A percentile compares a stretch with the other conserved stretches of the same genome.
Conservation (phyloP, 768 basidiomycete genomes). For the Pulveroboletus ravenelii region DNA sequence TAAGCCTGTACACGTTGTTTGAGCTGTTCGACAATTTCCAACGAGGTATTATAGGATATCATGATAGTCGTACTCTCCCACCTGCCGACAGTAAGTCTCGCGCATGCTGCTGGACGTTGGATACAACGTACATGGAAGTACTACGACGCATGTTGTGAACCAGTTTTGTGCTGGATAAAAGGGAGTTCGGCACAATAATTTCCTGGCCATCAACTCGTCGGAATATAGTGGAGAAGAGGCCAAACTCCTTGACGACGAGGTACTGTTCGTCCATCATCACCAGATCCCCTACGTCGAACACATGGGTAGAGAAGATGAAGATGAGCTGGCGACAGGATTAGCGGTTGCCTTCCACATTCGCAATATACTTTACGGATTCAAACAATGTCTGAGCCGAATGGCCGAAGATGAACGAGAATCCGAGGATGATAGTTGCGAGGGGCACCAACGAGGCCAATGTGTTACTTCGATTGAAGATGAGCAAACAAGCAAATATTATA, state of each 20-base stretch:
- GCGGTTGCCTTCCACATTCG: background rate
- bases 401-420: slow-evolving; percentile 83
- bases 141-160: slow-evolving; percentile 76
- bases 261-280: slow-evolving; percentile 66
- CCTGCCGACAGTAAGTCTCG: slow-evolving; percentile 25
- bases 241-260: slow-evolving; percentile 63
- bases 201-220: slow-evolving; percentile 77
- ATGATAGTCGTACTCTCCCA: slow-evolving; percentile 68
- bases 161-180: slow-evolving; percentile 64
- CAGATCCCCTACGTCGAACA: slow-evolving; percentile 80
- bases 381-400: slow-evolving; percentile 76
- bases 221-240: slow-evolving; percentile 75
- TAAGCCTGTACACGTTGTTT: slow-evolving; percentile 55
- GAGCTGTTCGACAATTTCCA: slow-evolving; percentile 67
- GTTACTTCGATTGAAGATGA: slow-evolving; percentile 67
- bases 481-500: slow-evolving; percentile 63
- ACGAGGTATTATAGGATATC: slow-evolving; percentile 65
- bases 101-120: background rate
- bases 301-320: slow-evolving; percentile 82
- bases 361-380: slow-evolving; percentile 52
- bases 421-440: slow-evolving; percentile 73
- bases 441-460: slow-evolving; percentile 73
- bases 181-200: slow-evolving; percentile 72
- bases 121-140: slow-evolving; percentile 57
- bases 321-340: slow-evolving; percentile 48